phyloP scores from a whole-genome alignment of 2,329 filamentous ascomycete species.

The Macrophomina pseudophaseolina region DNA sequence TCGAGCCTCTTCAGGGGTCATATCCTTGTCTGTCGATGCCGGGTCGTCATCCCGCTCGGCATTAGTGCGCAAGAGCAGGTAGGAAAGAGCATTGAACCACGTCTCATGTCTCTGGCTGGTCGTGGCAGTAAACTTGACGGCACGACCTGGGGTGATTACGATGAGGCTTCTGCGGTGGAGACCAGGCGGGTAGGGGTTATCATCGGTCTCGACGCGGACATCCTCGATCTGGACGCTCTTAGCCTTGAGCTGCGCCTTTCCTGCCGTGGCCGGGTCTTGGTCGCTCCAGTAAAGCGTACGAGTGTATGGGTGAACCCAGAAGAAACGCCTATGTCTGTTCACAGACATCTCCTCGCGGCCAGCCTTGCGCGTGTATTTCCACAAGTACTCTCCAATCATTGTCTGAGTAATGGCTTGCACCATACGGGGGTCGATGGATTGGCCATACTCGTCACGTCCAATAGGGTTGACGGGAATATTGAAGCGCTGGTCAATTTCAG shows the following conservation, averaged over 20 bases:
- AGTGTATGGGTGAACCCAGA: conserved; percentile 99
- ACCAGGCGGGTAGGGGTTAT: conserved; percentile 93
- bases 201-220: conserved; percentile 88
- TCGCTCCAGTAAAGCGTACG: conserved; percentile 97
- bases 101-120: conserved; percentile 96
- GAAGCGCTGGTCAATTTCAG: conserved; percentile 90
- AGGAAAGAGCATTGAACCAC: conserved; percentile 97
- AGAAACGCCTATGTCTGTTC: conserved; percentile 91
- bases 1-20: conserved; percentile 64
- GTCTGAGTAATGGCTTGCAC: conserved; percentile 99
- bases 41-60: conserved; percentile 61
- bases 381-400: conserved; percentile 98
- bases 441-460: conserved; percentile 11
- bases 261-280: conserved; percentile 78
- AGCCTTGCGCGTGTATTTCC: conserved; percentile 97
- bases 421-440: conserved; percentile 89
- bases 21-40: conserved; percentile 53
- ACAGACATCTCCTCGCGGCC: conserved; percentile 88
- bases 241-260: conserved; percentile 74
- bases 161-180: conserved; percentile 93
- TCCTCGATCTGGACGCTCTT: conserved; percentile 96
- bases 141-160: conserved; percentile 84
- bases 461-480: conserved; percentile 62
- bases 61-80: conserved; percentile 78
- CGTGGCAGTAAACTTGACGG: conserved; percentile 91